phyloP scores from a whole-genome alignment of 2,329 filamentous ascomycete species.

The Colletotrichum agaves region DNA sequence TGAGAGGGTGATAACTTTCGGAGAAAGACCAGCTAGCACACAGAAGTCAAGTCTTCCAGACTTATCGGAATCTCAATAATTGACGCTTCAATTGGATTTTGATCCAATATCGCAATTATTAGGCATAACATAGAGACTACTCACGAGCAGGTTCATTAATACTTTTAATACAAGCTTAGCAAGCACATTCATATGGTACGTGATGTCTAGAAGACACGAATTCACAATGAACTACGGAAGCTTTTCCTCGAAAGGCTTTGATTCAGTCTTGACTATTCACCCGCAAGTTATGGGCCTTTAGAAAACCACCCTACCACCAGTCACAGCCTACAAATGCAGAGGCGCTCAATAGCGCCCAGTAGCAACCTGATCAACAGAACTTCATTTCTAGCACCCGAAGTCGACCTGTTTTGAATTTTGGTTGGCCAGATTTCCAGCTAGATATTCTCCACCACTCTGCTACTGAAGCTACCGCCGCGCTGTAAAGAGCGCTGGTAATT shows the following conservation, averaged over 20 bases:
- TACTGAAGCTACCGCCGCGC: background rate
- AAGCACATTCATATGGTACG: background rate
- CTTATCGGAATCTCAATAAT: background rate
- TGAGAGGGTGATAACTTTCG: background rate
- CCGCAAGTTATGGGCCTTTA: background rate
- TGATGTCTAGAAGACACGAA: background rate
- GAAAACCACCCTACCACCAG: background rate
- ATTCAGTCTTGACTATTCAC: background rate
- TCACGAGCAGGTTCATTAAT: background rate
- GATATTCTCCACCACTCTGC: background rate
- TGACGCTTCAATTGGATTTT: background rate
- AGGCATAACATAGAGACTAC: slow-evolving; percentile 6
- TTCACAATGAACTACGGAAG: background rate
- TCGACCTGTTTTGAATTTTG: background rate
- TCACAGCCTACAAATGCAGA: background rate
- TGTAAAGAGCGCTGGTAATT: slow-evolving; percentile 3
- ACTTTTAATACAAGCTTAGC: background rate
- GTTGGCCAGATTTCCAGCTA: background rate
- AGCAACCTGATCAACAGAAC: background rate
- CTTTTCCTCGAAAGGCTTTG: background rate
- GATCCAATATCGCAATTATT: background rate
- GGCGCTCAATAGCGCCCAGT: background rate
- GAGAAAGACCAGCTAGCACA: background rate
- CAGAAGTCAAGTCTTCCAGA: background rate
- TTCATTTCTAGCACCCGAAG: background rate